Conservation (phyloP, 805 yeast genomes). For the Candida namnaoensis region DNA sequence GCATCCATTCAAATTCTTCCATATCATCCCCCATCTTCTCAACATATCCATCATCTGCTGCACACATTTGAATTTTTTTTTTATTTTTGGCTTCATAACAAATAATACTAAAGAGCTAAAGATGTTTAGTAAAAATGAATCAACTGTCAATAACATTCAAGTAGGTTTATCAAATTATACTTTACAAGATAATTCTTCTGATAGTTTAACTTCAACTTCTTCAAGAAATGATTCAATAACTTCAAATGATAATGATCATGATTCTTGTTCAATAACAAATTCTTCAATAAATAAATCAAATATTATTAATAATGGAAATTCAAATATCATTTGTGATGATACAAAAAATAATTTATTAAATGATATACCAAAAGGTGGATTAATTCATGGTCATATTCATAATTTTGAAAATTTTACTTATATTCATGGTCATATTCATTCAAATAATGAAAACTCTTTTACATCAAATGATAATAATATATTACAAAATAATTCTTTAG, state of each 20-base stretch:
- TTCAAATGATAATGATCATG: slow-evolving; percentile 18
- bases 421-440: slow-evolving; percentile 64
- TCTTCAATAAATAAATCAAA: background rate
- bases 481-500: background rate
- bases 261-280: no score
- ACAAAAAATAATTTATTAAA: background rate
- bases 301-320: background rate
- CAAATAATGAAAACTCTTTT: slow-evolving; percentile 16
- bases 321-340: background rate
- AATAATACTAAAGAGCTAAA: no score
- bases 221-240: slow-evolving; percentile 33
- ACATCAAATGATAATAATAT: slow-evolving; percentile 26
- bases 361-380: slow-evolving; percentile 32
- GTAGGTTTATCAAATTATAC: no score
- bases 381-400: slow-evolving; percentile 64
- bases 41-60: no score
- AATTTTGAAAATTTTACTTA: slow-evolving; percentile 52
- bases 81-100: no score
- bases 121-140: no score
- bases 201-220: slow-evolving; percentile 14
- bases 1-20: no score
- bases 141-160: no score
- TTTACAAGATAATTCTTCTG: no score
- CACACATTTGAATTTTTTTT: no score
- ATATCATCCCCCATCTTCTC: no score